A percentile compares a stretch with the other conserved stretches of the same genome.
Evolutionary conservation across 2,329 filamentous ascomycete genomes (phyloP).

Genomic region (Fusarium temperatum): DNA sequence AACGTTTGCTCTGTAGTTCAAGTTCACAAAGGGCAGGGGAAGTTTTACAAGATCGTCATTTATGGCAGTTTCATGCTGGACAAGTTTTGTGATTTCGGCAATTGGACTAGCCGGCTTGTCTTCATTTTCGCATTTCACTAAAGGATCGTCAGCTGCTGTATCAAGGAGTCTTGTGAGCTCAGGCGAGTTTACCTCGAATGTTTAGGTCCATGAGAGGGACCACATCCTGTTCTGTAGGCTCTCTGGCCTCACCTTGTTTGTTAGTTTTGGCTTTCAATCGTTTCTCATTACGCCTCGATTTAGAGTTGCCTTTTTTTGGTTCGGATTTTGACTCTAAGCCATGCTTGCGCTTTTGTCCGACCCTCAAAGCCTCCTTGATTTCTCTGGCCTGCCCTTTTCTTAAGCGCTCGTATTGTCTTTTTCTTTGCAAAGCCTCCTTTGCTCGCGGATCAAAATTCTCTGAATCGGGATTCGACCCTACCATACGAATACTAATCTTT

Average conservation of each 20-base stretch:
- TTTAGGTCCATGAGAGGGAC: constrained; percentile 45
- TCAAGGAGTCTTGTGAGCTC: background rate
- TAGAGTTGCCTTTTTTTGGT: constrained; percentile 41
- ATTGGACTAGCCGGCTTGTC: constrained; percentile 49
- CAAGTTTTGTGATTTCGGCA: constrained; percentile 51
- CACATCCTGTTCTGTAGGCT: constrained; percentile 37
- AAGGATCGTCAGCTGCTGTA: constrained; percentile 7
- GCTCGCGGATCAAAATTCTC: constrained; percentile 59
- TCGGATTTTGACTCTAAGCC: constrained; percentile 38
- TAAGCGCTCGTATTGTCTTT: constrained; percentile 68
- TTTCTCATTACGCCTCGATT: constrained; percentile 31
- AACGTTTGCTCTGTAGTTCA: constrained; percentile 73
- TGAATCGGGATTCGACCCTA: constrained; percentile 53
- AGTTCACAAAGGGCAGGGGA: constrained; percentile 77
- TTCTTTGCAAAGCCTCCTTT: constrained; percentile 69
- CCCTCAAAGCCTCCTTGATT: constrained; percentile 49
- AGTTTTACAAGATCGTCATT: constrained; percentile 50
- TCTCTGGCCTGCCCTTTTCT: constrained; percentile 53
- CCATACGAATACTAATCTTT: constrained; percentile 66
- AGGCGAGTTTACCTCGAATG: constrained; percentile 38
- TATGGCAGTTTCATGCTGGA: constrained; percentile 54
- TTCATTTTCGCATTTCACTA: constrained; percentile 58
- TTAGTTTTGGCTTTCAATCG: constrained; percentile 23
- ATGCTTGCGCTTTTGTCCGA: constrained; percentile 52
- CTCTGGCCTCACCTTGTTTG: background rate